Base-by-base conservation (phyloP, 2,329 filamentous ascomycete genomes). In the Trichoderma sp. region DNA sequence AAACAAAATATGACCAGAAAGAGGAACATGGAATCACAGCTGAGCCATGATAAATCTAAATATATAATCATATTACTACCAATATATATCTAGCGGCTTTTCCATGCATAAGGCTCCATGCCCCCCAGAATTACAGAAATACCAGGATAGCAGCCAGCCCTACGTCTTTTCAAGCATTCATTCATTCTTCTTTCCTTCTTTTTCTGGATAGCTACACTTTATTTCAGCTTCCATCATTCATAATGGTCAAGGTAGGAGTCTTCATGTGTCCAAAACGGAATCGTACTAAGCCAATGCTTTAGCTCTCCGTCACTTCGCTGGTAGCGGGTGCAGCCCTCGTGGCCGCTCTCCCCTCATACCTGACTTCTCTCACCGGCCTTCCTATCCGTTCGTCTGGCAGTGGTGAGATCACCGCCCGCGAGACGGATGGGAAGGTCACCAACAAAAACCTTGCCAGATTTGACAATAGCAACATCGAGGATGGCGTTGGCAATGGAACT, bases 401-500 rank as follows among this genome's bases (percentile, higher is more conserved):
- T 37, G 34, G 29, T 6, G 29, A 42, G 6, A 45, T 64, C 19
- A 27, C 25, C 13, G 29, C n/a, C 19, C 61, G 61, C 19, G 15
- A 12, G 42, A 64, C 15, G 2, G 48, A 34, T 34, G 61, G 37
- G 34, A 64, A 42, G 15, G 61, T 64, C 6, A 45, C 50, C n/a
- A 32, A 22, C 25, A 56, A 56, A 3, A 50, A 35, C 2, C 13
- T 64, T 25, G 61, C 61, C 13, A 22, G 61, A 42, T 25, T 53
- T 22, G 32, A 60, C 37, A 69, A 70, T 25, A 70, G 58, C 63
- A 52, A 68, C 13, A 54, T 69, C 65, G 34, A 61, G 37, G 67
- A 69, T 34, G 71, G 71, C 19, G 35, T 68, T 25, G 72, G 73
- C 25, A 67, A 63, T 52, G 74, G 74, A 53, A 37, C 39, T 8